Conservation (phyloP, 495 filamentous ascomycete genomes). For the Penicillium arizonense region DNA sequence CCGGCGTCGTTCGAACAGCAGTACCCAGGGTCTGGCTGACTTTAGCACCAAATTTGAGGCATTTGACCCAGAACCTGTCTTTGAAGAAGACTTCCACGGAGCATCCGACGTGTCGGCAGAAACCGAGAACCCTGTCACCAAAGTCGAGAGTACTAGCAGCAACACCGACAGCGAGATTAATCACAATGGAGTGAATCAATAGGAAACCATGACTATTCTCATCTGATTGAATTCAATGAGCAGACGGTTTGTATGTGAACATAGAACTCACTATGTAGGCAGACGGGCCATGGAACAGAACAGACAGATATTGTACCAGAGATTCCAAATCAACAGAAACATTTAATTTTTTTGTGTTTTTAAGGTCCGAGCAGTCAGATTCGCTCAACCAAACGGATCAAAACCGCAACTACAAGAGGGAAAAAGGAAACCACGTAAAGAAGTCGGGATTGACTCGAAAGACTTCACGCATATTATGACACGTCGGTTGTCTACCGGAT, state of each 20-base stretch:
- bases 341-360: no score
- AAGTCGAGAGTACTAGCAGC: conserved; percentile 27
- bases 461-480: not conserved
- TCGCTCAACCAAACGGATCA: no score
- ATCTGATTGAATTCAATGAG: not conserved
- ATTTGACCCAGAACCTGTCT: conserved; percentile 80
- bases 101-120: conserved; percentile 34
- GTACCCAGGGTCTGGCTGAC: conserved; percentile 61
- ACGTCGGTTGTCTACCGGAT: no score
- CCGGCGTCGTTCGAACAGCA: conserved; percentile 90
- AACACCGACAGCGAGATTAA: conserved; percentile 19
- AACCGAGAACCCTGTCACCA: conserved; percentile 15
- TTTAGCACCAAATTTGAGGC: conserved; percentile 90
- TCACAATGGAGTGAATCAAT: conserved; percentile 11
- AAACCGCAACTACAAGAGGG: no score
- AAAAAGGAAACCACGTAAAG: no score
- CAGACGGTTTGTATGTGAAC: not conserved
- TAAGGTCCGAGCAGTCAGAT: no score
- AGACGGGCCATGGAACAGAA: not conserved
- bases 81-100: conserved; percentile 79
- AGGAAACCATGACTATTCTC: not conserved
- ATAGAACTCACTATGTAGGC: not conserved
- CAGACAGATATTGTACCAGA: no score
- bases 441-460: no score
- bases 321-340: no score